Evolutionary conservation across 768 basidiomycete genomes (phyloP).

Genomic region (Leccinum ochraceum): DNA sequence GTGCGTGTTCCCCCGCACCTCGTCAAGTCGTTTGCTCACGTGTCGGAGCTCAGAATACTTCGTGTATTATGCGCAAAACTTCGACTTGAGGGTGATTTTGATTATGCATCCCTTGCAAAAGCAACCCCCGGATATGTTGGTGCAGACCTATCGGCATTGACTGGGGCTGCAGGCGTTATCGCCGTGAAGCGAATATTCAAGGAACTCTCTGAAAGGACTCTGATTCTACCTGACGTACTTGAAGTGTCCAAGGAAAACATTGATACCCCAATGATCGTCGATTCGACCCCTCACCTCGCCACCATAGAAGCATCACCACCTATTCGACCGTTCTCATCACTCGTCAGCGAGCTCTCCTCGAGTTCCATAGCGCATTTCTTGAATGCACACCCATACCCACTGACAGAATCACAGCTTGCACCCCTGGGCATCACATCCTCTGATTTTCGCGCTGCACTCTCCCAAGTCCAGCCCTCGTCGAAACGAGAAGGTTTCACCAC

Average conservation of each 20-base stretch:
- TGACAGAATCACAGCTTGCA: slow-evolving; percentile 75
- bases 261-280: slow-evolving; percentile 41
- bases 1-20: slow-evolving; percentile 46
- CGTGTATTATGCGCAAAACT: slow-evolving; percentile 83
- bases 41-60: slow-evolving; percentile 62
- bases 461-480: slow-evolving; percentile 91
- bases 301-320: slow-evolving; percentile 18
- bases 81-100: slow-evolving; percentile 83
- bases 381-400: slow-evolving; percentile 77
- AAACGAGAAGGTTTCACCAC: slow-evolving; percentile 98
- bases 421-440: slow-evolving; percentile 77
- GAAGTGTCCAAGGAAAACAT: slow-evolving; percentile 17
- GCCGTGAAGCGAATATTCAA: slow-evolving; percentile 97
- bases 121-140: slow-evolving; percentile 97
- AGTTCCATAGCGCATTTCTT: slow-evolving; percentile 91
- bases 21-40: background rate
- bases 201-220: slow-evolving; percentile 64
- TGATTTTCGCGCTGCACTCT: slow-evolving; percentile 83
- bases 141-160: slow-evolving; percentile 88
- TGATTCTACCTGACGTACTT: slow-evolving; percentile 50
- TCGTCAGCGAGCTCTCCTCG: slow-evolving; percentile 43
- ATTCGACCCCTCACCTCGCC: slow-evolving; percentile 24
- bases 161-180: slow-evolving; percentile 91
- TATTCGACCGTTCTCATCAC: slow-evolving; percentile 35
- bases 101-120: slow-evolving; percentile 84